Base-by-base conservation (phyloP, 192 early-diverging fungal species). In the Phlyctochytrium bullatum region DNA sequence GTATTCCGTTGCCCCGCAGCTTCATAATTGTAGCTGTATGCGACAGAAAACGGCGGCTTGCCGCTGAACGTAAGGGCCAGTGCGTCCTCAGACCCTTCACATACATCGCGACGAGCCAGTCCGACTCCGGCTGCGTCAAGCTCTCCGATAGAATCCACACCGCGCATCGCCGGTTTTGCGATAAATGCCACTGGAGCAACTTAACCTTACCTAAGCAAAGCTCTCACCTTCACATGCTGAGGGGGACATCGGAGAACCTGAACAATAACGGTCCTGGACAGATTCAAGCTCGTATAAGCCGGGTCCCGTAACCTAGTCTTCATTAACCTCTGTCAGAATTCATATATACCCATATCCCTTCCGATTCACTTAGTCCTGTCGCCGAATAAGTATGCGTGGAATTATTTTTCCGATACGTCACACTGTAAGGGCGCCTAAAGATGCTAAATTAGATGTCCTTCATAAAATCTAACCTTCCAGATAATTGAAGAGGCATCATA, bases 261-360 rank as follows among this genome's bases (percentile, higher is more conserved):
- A 14, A 54, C 80, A 81, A 33, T 67, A 65, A 6, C 34, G 53
- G 62, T 84, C 78, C n/a, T 60, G 60, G n/a, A 80, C 33, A 33
- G 30, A 50, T 4, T 62, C 31, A 29, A 80, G 58, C 69, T 76
- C 66, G 58, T 77, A 80, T 3, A 30, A 59, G 30, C 78, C 78
- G 17, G 78, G 36, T 29, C 36, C 20, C 3, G 17, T 17, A 34
- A 77, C 76, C 71, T 71, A 25, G 30, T 0, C n/a, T 20, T 28
- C n/a, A 20, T 24, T 25, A 47, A 62, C 36, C 27, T 20, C 17
- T 4, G 24, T 1, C 25, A 28, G 54, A 64, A 4, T 60, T 20
- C 1, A 62, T 16, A 64, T n/a, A 28, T 57, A 72, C 67, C 32
- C 59, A 24, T 64, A 75, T 58, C 24, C 53, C 61, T 25, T 30